Conservation (phyloP, 2,329 filamentous ascomycete genomes). For the Neonectria neomacrospora region DNA sequence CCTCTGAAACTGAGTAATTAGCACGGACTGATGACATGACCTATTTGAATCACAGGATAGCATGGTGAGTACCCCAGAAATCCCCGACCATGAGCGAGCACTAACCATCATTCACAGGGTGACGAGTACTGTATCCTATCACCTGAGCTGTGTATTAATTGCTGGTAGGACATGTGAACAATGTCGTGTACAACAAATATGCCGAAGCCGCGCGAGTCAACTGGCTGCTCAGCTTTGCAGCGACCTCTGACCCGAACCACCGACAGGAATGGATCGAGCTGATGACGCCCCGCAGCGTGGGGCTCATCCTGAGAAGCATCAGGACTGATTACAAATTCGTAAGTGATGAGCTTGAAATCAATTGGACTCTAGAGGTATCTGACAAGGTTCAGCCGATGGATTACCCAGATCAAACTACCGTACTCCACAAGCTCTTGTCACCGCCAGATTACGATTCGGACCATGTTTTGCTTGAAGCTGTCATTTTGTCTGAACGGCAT, state of each 20-base stretch:
- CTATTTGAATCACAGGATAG: slow-evolving; percentile 53
- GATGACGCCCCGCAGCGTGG: slow-evolving; percentile 72
- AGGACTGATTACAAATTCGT: slow-evolving; percentile 90
- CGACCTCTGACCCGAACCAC: slow-evolving; percentile 69
- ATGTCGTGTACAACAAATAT: slow-evolving; percentile 84
- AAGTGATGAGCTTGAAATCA: slow-evolving; percentile 47
- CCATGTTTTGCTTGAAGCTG: slow-evolving; percentile 68
- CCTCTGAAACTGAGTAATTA: too few relatives aligned
- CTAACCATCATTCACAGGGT: slow-evolving; percentile 23
- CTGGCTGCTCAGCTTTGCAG: slow-evolving; percentile 78
- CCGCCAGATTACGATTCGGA: slow-evolving; percentile 56
- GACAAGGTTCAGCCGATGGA: slow-evolving; percentile 74
- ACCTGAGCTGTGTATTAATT: slow-evolving; percentile 6
- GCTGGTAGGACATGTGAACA: slow-evolving; percentile 76
- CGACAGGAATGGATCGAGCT: slow-evolving; percentile 74
- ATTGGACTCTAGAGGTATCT: background rate
- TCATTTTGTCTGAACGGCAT: slow-evolving; percentile 80
- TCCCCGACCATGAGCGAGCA: background rate
- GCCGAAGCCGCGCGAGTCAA: slow-evolving; percentile 85
- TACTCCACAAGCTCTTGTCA: slow-evolving; percentile 79
- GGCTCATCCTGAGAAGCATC: slow-evolving; percentile 83
- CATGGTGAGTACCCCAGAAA: slow-evolving; percentile 58
- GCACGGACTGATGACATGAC: background rate
- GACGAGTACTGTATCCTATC: background rate
- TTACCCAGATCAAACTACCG: slow-evolving; percentile 83